Evolutionary conservation across 2,329 filamentous ascomycete species (phyloP).

Genomic region (Ophiostoma sp.): DNA sequence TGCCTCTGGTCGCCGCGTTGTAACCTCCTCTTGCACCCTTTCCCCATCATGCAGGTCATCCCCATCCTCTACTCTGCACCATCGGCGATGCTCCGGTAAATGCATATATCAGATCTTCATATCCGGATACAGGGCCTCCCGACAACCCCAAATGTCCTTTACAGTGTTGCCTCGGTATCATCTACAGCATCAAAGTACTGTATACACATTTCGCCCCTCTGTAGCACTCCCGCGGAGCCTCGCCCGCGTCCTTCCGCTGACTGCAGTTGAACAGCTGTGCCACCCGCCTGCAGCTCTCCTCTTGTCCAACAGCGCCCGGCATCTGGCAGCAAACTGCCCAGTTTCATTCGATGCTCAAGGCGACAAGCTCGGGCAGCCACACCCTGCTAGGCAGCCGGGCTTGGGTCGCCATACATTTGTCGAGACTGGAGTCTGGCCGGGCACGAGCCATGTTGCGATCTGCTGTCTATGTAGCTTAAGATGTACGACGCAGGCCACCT

Average conservation of each 20-base stretch:
- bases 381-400: too few relatives aligned
- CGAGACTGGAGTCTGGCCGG: too few relatives aligned
- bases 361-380: too few relatives aligned
- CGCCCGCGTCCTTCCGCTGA: not conserved
- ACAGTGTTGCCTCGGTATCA: too few relatives aligned
- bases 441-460: too few relatives aligned
- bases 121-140: too few relatives aligned
- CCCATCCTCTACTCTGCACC: not conserved
- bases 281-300: not conserved
- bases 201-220: not conserved
- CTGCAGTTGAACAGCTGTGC: not conserved
- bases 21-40: not conserved
- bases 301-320: not conserved
- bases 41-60: not conserved
- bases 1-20: not conserved
- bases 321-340: not conserved
- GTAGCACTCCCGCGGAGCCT: constrained; percentile 7
- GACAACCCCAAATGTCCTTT: too few relatives aligned
- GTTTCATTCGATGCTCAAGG: not conserved
- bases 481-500: too few relatives aligned
- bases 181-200: not conserved
- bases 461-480: too few relatives aligned
- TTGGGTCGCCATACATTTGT: too few relatives aligned
- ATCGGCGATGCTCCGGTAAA: not conserved
- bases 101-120: not conserved